A percentile compares a stretch with the other conserved stretches of the same genome.
Evolutionary conservation across 2,329 filamentous ascomycete genomes (phyloP).

Genomic region (Fusarium sp.): DNA sequence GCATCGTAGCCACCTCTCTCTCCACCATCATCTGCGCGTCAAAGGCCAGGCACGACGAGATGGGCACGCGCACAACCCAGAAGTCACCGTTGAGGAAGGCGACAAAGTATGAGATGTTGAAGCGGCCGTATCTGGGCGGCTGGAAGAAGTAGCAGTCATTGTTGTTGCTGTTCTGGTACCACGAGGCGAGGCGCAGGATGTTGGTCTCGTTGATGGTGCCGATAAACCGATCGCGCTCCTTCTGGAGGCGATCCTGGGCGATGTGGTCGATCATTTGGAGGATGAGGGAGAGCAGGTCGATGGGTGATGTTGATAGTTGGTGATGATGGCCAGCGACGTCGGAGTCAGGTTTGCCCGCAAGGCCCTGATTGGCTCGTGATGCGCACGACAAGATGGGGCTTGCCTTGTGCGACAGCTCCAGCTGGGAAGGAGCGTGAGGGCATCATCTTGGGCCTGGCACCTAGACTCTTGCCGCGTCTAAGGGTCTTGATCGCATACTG

Average conservation of each 20-base stretch:
- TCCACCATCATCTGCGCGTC: conserved; percentile 26
- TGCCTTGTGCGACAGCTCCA: not conserved
- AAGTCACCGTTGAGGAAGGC: conserved; percentile 17
- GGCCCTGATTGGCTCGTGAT: not conserved
- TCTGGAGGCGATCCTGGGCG: conserved; percentile 10
- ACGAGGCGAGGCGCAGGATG: conserved; percentile 27
- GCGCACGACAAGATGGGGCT: not conserved
- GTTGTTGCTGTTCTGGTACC: conserved; percentile 34
- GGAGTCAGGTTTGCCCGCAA: conserved; percentile 4
- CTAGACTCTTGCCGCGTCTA: no score
- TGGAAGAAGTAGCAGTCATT: conserved; percentile 32
- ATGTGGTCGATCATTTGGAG: not conserved
- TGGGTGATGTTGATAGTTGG: not conserved
- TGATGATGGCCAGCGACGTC: not conserved
- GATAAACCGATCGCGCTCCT: conserved; percentile 28
- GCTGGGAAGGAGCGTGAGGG: no score
- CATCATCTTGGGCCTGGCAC: no score
- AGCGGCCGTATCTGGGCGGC: conserved; percentile 29
- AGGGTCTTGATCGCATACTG: no score
- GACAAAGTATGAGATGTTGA: conserved; percentile 42
- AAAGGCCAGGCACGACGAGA: conserved; percentile 18
- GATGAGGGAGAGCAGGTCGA: not conserved
- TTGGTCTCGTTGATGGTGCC: conserved; percentile 16
- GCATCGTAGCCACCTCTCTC: conserved; percentile 40
- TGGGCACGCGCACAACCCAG: conserved; percentile 37